A percentile compares a stretch with the other conserved stretches of the same genome.
phyloP scores from a whole-genome alignment of 1,284 basidiomycete species.

The Cryptococcus wingfieldii region DNA sequence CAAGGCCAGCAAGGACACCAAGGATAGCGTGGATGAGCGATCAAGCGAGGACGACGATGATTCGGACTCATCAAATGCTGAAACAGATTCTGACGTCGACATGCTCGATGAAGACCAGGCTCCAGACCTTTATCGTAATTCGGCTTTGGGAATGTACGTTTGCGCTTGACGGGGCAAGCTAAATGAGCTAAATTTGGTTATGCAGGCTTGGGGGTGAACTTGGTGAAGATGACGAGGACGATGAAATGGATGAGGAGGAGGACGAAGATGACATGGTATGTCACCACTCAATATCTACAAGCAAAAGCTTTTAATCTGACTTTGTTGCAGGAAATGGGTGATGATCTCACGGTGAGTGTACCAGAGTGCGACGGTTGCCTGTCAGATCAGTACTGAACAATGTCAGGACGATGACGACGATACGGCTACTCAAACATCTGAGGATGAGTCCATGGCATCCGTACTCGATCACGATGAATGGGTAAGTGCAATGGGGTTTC shows the following conservation, averaged over 20 bases:
- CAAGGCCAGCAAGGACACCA: slow-evolving; percentile 62
- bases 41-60: slow-evolving; percentile 17
- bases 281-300: neutral
- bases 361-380: neutral
- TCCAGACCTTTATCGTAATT: slow-evolving; percentile 89
- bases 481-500: neutral
- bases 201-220: slow-evolving; percentile 62
- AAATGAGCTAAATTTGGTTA: neutral
- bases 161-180: neutral
- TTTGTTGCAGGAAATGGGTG: slow-evolving; percentile 10
- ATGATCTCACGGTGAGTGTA: slow-evolving; percentile 11
- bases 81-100: slow-evolving; percentile 58
- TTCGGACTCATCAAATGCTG: slow-evolving; percentile 21
- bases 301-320: no score
- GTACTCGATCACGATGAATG: slow-evolving; percentile 14
- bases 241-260: slow-evolving; percentile 68
- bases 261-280: slow-evolving; percentile 60
- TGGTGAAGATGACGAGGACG: slow-evolving; percentile 61
- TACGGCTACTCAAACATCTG: slow-evolving; percentile 22
- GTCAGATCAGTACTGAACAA: neutral
- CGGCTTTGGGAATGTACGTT: slow-evolving; percentile 87
- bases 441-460: slow-evolving; percentile 18
- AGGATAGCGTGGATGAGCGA: slow-evolving; percentile 57
- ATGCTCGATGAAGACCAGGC: slow-evolving; percentile 65
- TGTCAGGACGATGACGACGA: slow-evolving; percentile 29